A percentile compares a stretch with the other conserved stretches of the same genome.
Evolutionary conservation across 176 grass and related monocot genomes (phyloP).

Genomic region (Zizania latifolia): DNA sequence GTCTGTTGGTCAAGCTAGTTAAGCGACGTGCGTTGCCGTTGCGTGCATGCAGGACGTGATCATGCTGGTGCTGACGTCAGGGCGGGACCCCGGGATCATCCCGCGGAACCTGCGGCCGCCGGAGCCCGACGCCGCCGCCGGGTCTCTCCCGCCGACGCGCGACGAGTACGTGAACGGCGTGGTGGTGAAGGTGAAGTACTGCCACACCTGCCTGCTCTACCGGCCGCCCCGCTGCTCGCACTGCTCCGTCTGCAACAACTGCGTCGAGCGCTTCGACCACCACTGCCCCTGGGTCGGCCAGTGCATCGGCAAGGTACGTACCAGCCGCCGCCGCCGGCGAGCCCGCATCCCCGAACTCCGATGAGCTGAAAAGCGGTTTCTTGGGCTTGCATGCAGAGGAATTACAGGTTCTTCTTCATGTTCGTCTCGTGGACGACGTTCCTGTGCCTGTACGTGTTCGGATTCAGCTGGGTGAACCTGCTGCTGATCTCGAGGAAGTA

Average conservation of each 20-base stretch:
- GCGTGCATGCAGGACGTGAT: constrained; percentile 43
- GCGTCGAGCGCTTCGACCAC: constrained; percentile 88
- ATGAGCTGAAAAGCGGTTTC: no score
- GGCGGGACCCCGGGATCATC: constrained; percentile 76
- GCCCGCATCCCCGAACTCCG: no score
- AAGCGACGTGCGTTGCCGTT: no score
- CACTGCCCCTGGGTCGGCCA: constrained; percentile 96
- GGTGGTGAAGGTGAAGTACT: constrained; percentile 86
- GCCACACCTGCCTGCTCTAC: constrained; percentile 92
- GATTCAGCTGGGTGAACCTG: constrained; percentile 67
- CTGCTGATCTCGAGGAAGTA: constrained; percentile 20
- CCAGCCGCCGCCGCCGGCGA: no score
- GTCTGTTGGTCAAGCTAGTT: not conserved
- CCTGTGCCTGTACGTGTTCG: constrained; percentile 84
- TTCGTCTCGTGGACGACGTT: constrained; percentile 75
- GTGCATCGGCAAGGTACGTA: constrained; percentile 89
- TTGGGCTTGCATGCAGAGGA: no score
- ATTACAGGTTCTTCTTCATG: constrained; percentile 87
- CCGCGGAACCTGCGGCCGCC: constrained; percentile 68
- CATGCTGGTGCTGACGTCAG: constrained; percentile 77
- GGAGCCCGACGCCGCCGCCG: constrained; percentile 41
- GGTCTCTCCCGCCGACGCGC: constrained; percentile 52
- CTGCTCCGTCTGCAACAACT: constrained; percentile 97
- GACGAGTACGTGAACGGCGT: constrained; percentile 68
- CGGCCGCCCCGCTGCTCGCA: constrained; percentile 79